Conservation (phyloP, 495 filamentous ascomycete genomes). For the Neurospora cerealis region DNA sequence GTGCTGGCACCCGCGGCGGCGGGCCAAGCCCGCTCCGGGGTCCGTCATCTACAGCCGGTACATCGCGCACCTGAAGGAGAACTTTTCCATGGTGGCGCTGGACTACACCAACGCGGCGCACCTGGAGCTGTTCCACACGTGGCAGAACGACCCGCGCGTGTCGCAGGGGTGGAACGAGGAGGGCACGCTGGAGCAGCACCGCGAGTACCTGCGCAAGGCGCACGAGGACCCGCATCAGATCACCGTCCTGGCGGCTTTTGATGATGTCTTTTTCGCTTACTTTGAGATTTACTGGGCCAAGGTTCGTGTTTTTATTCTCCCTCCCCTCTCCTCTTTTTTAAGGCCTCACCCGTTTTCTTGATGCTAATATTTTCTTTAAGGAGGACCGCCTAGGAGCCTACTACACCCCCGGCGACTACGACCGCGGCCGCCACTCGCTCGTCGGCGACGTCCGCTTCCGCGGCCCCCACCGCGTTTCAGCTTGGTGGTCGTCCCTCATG, state of each 20-base stretch:
- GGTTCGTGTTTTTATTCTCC: constrained; percentile 25
- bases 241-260: constrained; percentile 51
- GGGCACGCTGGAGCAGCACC: constrained; percentile 52
- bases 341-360: neutral
- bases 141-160: constrained; percentile 64
- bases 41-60: constrained; percentile 57
- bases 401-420: constrained; percentile 52
- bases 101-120: constrained; percentile 45
- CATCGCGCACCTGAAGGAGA: constrained; percentile 55
- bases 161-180: constrained; percentile 61
- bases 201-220: constrained; percentile 48
- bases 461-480: constrained; percentile 54
- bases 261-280: constrained; percentile 53
- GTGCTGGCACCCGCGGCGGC: constrained; percentile 49
- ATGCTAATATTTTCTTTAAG: constrained; percentile 22
- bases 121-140: constrained; percentile 50
- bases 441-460: constrained; percentile 54
- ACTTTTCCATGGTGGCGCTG: constrained; percentile 55
- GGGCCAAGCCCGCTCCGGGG: constrained; percentile 50
- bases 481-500: constrained; percentile 60
- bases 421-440: constrained; percentile 59
- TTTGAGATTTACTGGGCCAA: constrained; percentile 67
- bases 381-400: constrained; percentile 59
- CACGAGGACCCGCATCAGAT: constrained; percentile 55
- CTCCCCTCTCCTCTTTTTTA: neutral